A percentile compares a stretch with the other conserved stretches of the same genome.
These are phyloP conservation scores for Lithospermum erythrorhizon DNA, from an alignment of 257 asterid genomes.

Conservation along the genomic window DNA sequence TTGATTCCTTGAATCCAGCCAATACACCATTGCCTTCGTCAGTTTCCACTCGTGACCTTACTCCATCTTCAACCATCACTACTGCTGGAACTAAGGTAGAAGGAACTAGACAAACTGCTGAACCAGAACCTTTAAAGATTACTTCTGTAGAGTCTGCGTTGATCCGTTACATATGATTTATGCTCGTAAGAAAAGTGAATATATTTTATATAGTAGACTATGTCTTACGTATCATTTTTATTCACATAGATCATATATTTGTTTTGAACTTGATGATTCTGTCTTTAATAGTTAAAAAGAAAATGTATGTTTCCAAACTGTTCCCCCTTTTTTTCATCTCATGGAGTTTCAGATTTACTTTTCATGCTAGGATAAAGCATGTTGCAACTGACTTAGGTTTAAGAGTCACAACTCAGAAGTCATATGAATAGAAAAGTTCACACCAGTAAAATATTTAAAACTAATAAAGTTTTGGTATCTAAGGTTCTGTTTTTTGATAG, in stretches of 20 bases:
- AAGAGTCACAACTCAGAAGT: background rate
- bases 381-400: background rate
- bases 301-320: too few species aligned
- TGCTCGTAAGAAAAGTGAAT: background rate
- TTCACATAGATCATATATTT: background rate
- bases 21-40: slow-evolving; percentile 17
- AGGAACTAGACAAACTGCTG: slow-evolving; percentile 1
- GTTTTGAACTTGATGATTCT: background rate
- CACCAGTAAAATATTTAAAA: background rate
- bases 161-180: background rate
- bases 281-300: background rate
- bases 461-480: background rate
- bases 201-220: background rate
- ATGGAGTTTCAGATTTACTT: background rate
- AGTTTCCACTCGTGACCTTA: slow-evolving; percentile 21
- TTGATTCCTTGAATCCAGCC: slow-evolving; percentile 16
- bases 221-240: background rate
- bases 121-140: too few species aligned
- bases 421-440: background rate
- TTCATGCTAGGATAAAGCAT: background rate
- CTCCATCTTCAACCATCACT: slow-evolving; percentile 25
- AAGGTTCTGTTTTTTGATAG: background rate
- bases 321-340: background rate
- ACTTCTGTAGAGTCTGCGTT: background rate
- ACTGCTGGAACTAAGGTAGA: slow-evolving; percentile 14